Percentiles rank a stretch among this genome's conserved stretches.
These are phyloP conservation scores for Polyporus arcularius DNA, from an alignment of 768 basidiomycete species.

Conservation along the genomic window DNA sequence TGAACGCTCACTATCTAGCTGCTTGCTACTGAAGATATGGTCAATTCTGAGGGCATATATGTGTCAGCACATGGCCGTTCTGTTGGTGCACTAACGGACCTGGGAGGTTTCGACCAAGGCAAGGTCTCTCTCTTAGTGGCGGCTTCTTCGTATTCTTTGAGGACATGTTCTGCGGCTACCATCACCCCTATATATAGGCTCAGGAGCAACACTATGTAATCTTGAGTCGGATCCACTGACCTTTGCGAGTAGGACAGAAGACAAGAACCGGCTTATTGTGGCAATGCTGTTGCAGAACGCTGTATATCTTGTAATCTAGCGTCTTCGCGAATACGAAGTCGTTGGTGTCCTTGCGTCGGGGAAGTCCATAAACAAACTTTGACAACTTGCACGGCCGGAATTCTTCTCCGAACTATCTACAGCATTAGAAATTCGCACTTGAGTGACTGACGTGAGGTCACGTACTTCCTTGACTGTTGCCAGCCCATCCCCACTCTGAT, in stretches of 20 bases:
- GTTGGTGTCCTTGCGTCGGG: constrained; percentile 62
- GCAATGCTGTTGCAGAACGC: constrained; percentile 70
- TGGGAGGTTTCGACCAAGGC: constrained; percentile 69
- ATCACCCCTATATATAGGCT: constrained; percentile 37
- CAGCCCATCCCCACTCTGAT: constrained; percentile 36
- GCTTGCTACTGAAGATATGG: constrained; percentile 64
- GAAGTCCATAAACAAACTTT: constrained; percentile 71
- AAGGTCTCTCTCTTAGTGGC: constrained; percentile 47
- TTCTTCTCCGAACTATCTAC: constrained; percentile 83
- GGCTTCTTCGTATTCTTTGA: constrained; percentile 66
- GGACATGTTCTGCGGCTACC: constrained; percentile 73
- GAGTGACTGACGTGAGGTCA: neutral
- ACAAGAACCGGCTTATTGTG: constrained; percentile 83
- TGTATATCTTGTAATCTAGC: constrained; percentile 74
- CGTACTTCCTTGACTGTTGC: constrained; percentile 75
- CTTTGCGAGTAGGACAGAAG: constrained; percentile 88
- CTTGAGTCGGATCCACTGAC: constrained; percentile 34
- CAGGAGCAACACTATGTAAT: neutral
- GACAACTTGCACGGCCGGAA: constrained; percentile 85
- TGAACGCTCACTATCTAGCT: constrained; percentile 54
- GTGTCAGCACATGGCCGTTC: neutral
- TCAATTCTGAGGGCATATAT: constrained; percentile 46
- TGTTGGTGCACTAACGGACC: constrained; percentile 36
- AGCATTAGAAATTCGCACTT: neutral
- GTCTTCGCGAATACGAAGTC: constrained; percentile 75